Conservation (phyloP, 2,329 filamentous ascomycete species). For the Xylariomycetidae sp. region DNA sequence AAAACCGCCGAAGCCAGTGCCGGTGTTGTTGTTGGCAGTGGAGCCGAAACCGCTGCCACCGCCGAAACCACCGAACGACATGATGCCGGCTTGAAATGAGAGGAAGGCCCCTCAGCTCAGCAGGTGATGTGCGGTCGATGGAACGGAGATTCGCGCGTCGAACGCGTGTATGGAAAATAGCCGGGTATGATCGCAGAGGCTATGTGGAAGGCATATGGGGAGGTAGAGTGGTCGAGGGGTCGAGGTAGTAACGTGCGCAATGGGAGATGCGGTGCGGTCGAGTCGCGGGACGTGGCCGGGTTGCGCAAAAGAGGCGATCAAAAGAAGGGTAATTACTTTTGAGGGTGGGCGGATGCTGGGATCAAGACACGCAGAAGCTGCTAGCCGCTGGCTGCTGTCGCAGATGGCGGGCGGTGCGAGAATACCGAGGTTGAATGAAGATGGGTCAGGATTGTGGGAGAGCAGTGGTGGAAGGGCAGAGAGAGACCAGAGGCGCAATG, state of each 20-base stretch:
- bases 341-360: too few species aligned
- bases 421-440: too few species aligned
- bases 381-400: too few species aligned
- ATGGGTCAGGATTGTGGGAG: too few species aligned
- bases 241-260: slow-evolving; percentile 2
- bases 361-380: too few species aligned
- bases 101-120: slow-evolving; percentile 3
- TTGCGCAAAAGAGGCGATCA: too few species aligned
- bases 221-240: slow-evolving; percentile 5
- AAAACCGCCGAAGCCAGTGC: slow-evolving; percentile 53
- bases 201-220: slow-evolving; percentile 12
- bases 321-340: too few species aligned
- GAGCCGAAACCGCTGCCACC: slow-evolving; percentile 47
- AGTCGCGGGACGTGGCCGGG: too few species aligned
- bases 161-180: slow-evolving; percentile 22
- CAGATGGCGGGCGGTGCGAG: too few species aligned
- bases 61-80: slow-evolving; percentile 51
- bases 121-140: slow-evolving; percentile 10
- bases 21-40: slow-evolving; percentile 46
- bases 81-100: slow-evolving; percentile 27
- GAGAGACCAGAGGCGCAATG: too few species aligned
- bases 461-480: too few species aligned
- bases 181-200: too few species aligned
- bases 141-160: slow-evolving; percentile 20
- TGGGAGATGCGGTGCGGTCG: neutral